These are phyloP conservation scores for Stevia rebaudiana DNA, from an alignment of 140 eudicot genomes.

Conservation along the genomic window DNA sequence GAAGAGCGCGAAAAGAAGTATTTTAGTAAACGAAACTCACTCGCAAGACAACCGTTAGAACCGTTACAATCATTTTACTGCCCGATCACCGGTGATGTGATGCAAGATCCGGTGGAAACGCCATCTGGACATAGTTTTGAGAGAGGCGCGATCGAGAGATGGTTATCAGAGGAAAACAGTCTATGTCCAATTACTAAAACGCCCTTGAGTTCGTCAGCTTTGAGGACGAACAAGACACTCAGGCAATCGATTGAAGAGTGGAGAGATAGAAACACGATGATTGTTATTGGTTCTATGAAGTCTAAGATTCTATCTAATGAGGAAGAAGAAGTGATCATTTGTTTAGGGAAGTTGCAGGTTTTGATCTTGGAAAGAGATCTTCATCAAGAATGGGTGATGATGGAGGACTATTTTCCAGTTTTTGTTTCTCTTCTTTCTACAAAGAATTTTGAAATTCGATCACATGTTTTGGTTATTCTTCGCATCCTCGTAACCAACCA, in stretches of 20 bases:
- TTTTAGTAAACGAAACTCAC: conserved; percentile 38
- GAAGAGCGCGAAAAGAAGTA: conserved; percentile 46
- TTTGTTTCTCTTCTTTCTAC: conserved; percentile 36
- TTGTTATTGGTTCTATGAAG: conserved; percentile 43
- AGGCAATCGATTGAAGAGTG: conserved; percentile 51
- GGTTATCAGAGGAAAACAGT: conserved; percentile 40
- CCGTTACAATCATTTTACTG: conserved; percentile 51
- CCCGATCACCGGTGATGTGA: conserved; percentile 47
- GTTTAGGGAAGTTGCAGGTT: conserved; percentile 26
- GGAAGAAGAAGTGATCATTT: conserved; percentile 37
- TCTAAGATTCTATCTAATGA: conserved; percentile 31
- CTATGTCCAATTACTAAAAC: conserved; percentile 46
- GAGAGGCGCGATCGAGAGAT: conserved; percentile 39
- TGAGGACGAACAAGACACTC: conserved; percentile 46
- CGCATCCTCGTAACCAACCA: conserved; percentile 33
- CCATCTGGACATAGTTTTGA: conserved; percentile 44
- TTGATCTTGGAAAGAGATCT: conserved; percentile 32
- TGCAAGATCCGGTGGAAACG: conserved; percentile 53
- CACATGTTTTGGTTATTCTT: conserved; percentile 30
- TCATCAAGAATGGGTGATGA: conserved; percentile 48
- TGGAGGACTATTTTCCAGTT: conserved; percentile 49
- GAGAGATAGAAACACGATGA: conserved; percentile 50
- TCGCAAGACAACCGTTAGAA: conserved; percentile 40
- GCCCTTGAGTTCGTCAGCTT: conserved; percentile 31
- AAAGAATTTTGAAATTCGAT: conserved; percentile 26